Percentiles rank a stretch among this genome's conserved stretches.
These are phyloP conservation scores for Cystofilobasidium bisporidii DNA, from an alignment of 768 basidiomycete genomes.

Conservation along the genomic window DNA sequence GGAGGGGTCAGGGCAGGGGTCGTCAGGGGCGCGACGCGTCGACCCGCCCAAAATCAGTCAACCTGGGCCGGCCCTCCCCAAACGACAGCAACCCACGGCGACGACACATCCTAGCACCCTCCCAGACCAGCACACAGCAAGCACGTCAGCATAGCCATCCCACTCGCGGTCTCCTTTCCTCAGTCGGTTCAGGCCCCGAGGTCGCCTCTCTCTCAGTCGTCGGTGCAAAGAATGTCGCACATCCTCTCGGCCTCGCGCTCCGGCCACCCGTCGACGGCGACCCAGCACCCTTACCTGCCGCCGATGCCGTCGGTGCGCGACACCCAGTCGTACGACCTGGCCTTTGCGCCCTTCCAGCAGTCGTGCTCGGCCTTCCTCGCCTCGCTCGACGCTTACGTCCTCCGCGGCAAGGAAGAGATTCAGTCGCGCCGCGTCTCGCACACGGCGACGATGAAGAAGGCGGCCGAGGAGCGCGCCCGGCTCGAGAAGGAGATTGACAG, in stretches of 20 bases:
- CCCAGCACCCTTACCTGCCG: not conserved
- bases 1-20: not conserved
- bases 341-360: constrained; percentile 25
- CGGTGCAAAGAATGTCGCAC: not conserved
- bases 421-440: constrained; percentile 13
- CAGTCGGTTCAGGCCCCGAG: too few relatives aligned
- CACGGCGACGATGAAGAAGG: constrained; percentile 17
- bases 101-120: not conserved
- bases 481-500: constrained; percentile 26
- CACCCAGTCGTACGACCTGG: constrained; percentile 12
- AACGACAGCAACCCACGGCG: not conserved
- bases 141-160: too few relatives aligned
- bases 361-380: constrained; percentile 21
- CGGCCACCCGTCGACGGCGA: constrained; percentile 6
- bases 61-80: too few relatives aligned
- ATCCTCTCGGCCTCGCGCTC: constrained; percentile 17
- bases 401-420: constrained; percentile 29
- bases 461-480: constrained; percentile 12
- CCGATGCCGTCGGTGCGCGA: constrained; percentile 6
- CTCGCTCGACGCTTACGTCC: constrained; percentile 25
- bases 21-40: not conserved
- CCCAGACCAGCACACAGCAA: too few relatives aligned
- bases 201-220: too few relatives aligned
- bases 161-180: too few relatives aligned
- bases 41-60: not conserved